Conservation (phyloP, 1,284 basidiomycete species). For the Vanrija pseudolonga region DNA sequence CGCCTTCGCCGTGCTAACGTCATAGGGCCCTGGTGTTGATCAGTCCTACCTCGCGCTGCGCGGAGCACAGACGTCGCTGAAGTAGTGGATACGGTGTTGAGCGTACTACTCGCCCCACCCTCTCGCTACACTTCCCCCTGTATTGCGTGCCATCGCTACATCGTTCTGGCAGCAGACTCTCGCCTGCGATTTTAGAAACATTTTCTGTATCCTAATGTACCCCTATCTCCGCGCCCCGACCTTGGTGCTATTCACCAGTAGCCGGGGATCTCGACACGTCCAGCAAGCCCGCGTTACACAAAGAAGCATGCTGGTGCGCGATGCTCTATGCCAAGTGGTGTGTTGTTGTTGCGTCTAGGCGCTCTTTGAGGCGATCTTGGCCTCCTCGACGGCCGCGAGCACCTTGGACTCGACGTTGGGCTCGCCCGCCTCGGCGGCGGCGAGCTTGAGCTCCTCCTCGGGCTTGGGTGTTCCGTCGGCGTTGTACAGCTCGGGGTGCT, state of each 20-base stretch:
- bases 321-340: too few species aligned
- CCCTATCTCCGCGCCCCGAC: too few species aligned
- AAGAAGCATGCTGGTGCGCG: too few species aligned
- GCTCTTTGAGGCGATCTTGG: background rate
- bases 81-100: slow-evolving; percentile 18
- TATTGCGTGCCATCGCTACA: too few species aligned
- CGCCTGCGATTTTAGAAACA: too few species aligned
- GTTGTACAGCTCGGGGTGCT: slow-evolving; percentile 26
- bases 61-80: slow-evolving; percentile 45
- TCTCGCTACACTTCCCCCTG: too few species aligned
- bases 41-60: slow-evolving; percentile 47
- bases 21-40: slow-evolving; percentile 47
- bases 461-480: slow-evolving; percentile 8
- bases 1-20: background rate
- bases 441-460: background rate
- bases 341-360: too few species aligned
- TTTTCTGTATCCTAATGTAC: too few species aligned
- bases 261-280: too few species aligned
- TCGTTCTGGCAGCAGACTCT: too few species aligned
- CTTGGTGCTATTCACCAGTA: too few species aligned
- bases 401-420: slow-evolving; percentile 1
- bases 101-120: background rate
- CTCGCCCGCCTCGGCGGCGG: background rate
- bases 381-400: background rate
- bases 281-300: too few species aligned